These are phyloP conservation scores for Nakazawaea ambrosiae DNA, from an alignment of 805 yeast genomes.

Conservation along the genomic window DNA sequence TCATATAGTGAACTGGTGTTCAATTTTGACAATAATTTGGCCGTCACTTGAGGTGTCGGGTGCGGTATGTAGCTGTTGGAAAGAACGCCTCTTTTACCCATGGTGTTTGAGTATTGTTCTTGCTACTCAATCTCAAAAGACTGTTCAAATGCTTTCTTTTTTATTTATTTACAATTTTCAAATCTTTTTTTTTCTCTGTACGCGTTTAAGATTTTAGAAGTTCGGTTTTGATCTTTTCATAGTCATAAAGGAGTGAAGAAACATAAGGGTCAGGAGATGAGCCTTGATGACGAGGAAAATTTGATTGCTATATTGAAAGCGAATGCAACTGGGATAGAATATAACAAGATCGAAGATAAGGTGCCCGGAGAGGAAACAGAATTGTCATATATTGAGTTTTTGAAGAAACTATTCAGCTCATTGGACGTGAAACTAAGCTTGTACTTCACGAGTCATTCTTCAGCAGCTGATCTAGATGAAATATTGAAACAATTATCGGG, in stretches of 20 bases:
- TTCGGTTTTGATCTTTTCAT: too few relatives aligned
- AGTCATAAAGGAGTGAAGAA: too few relatives aligned
- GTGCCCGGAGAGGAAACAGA: too few relatives aligned
- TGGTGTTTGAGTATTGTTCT: too few relatives aligned
- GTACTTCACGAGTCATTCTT: slow-evolving; percentile 7
- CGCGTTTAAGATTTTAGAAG: background rate
- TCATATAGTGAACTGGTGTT: slow-evolving; percentile 23
- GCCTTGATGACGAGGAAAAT: too few relatives aligned
- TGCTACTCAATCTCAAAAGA: too few relatives aligned
- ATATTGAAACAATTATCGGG: slow-evolving; percentile 1
- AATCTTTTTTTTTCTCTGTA: too few relatives aligned
- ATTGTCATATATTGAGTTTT: slow-evolving; percentile 1
- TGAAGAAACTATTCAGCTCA: background rate
- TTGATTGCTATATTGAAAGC: too few relatives aligned
- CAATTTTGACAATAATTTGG: slow-evolving; percentile 21
- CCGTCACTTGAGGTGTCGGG: slow-evolving; percentile 14
- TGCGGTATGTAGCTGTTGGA: slow-evolving; percentile 28
- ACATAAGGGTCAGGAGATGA: too few relatives aligned
- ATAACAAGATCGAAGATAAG: too few relatives aligned
- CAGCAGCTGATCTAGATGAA: slow-evolving; percentile 7
- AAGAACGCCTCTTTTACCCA: slow-evolving; percentile 19
- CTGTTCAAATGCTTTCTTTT: too few relatives aligned
- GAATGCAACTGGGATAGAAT: too few relatives aligned
- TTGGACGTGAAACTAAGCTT: slow-evolving; percentile 5
- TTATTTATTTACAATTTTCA: background rate